Evolutionary conservation across 352 stramenopile genomes (phyloP).

Genomic region (Lagenidium sp.): DNA sequence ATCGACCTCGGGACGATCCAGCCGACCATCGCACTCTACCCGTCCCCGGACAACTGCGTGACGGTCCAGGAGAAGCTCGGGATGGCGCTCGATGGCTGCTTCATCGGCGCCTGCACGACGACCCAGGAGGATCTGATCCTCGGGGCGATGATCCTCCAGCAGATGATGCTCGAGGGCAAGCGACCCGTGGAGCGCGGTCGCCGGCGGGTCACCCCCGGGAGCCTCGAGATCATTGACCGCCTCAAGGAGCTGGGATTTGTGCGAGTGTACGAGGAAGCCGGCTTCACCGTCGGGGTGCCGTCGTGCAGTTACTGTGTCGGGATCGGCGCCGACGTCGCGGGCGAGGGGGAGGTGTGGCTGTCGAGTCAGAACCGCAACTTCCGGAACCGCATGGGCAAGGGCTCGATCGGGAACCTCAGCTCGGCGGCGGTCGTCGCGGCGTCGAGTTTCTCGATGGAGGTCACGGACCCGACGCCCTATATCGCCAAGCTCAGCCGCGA

Average conservation of each 20-base stretch:
- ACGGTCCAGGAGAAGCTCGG: slow-evolving; percentile 52
- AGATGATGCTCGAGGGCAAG: slow-evolving; percentile 61
- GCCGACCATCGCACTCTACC: slow-evolving; percentile 63
- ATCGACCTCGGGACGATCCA: slow-evolving; percentile 56
- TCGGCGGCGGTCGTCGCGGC: slow-evolving; percentile 62
- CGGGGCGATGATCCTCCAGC: slow-evolving; percentile 60
- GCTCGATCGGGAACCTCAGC: slow-evolving; percentile 68
- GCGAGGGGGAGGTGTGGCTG: slow-evolving; percentile 68
- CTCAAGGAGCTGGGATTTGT: slow-evolving; percentile 58
- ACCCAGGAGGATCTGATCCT: slow-evolving; percentile 79
- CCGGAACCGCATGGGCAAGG: slow-evolving; percentile 77
- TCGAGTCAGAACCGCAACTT: slow-evolving; percentile 83
- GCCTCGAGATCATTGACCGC: slow-evolving; percentile 60
- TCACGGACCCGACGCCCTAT: slow-evolving; percentile 55
- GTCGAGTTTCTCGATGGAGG: slow-evolving; percentile 73
- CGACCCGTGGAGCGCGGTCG: slow-evolving; percentile 31
- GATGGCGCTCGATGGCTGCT: slow-evolving; percentile 75
- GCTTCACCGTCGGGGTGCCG: slow-evolving; percentile 68
- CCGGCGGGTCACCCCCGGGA: slow-evolving; percentile 65
- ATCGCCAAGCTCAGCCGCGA: slow-evolving; percentile 55
- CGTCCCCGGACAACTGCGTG: slow-evolving; percentile 76
- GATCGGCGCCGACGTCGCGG: slow-evolving; percentile 70
- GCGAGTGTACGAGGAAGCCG: slow-evolving; percentile 68
- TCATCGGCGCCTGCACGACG: slow-evolving; percentile 77
- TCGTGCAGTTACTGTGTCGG: slow-evolving; percentile 79